Conservation (phyloP, 768 basidiomycete species). For the Mycena latifolia region DNA sequence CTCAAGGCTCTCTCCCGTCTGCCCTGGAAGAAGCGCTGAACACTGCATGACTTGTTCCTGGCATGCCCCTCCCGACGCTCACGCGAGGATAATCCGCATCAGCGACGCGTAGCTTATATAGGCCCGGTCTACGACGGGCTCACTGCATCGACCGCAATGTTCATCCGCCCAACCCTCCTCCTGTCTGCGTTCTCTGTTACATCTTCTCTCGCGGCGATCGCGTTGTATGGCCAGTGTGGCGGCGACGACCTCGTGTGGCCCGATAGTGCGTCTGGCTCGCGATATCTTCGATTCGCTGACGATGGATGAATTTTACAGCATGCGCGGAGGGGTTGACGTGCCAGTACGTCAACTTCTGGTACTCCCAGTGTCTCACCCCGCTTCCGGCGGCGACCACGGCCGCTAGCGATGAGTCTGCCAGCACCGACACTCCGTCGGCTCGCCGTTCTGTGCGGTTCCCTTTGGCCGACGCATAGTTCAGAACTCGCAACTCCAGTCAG, state of each 20-base stretch:
- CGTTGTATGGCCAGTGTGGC: slow-evolving; percentile 26
- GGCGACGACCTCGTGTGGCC: slow-evolving; percentile 26
- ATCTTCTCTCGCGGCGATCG: slow-evolving; percentile 7
- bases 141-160: slow-evolving; percentile 2
- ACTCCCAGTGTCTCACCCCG: slow-evolving; percentile 23
- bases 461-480: no score
- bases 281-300: not conserved
- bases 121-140: not conserved
- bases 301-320: not conserved
- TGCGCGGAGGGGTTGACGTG: slow-evolving; percentile 63
- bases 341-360: slow-evolving; percentile 45
- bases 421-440: not conserved
- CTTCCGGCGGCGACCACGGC: not conserved
- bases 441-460: no score
- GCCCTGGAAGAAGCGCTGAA: slow-evolving; percentile 84
- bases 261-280: slow-evolving; percentile 10
- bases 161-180: slow-evolving; percentile 8
- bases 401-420: not conserved
- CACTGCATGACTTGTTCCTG: slow-evolving; percentile 57
- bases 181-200: slow-evolving; percentile 1
- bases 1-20: not conserved
- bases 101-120: slow-evolving; percentile 34
- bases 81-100: slow-evolving; percentile 80
- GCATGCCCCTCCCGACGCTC: slow-evolving; percentile 69
- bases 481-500: no score